phyloP scores from a whole-genome alignment of 2,329 filamentous ascomycete species.

The Endoconidiophora laricicola region DNA sequence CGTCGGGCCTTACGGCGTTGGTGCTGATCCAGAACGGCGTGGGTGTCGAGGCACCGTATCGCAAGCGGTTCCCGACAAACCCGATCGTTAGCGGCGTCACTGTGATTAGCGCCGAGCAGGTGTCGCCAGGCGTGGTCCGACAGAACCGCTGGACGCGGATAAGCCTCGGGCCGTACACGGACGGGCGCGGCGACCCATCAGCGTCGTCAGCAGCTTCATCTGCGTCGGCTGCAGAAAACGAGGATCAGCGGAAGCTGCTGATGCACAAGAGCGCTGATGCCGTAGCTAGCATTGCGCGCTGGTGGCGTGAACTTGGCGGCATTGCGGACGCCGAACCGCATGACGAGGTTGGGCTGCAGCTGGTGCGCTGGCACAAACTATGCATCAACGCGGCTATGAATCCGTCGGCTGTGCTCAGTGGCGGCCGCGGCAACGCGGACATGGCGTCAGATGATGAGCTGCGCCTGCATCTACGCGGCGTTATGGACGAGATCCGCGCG shows the following conservation, averaged over 20 bases:
- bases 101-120: constrained; percentile 51
- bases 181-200: constrained; percentile 24
- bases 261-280: constrained; percentile 22
- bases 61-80: constrained; percentile 39
- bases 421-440: constrained; percentile 45
- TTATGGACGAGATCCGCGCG: constrained; percentile 54
- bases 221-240: too few species aligned
- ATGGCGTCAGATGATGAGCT: constrained; percentile 50
- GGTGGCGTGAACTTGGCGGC: constrained; percentile 37
- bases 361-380: constrained; percentile 60
- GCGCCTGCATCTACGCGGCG: constrained; percentile 40
- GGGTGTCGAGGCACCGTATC: constrained; percentile 52
- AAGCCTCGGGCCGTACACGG: constrained; percentile 48
- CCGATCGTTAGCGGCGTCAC: constrained; percentile 53
- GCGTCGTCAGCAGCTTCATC: not conserved
- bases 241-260: constrained; percentile 17
- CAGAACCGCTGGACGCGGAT: constrained; percentile 63
- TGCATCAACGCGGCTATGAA: constrained; percentile 65
- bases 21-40: constrained; percentile 57
- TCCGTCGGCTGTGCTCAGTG: constrained; percentile 50
- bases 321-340: constrained; percentile 50
- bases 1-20: constrained; percentile 33
- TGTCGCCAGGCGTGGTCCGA: constrained; percentile 41
- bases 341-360: constrained; percentile 49
- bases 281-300: constrained; percentile 33